Percentiles rank a stretch among this genome's conserved stretches.
These are phyloP conservation scores for Acaromyces ingoldii DNA, from an alignment of 1,284 basidiomycete genomes.

Conservation along the genomic window DNA sequence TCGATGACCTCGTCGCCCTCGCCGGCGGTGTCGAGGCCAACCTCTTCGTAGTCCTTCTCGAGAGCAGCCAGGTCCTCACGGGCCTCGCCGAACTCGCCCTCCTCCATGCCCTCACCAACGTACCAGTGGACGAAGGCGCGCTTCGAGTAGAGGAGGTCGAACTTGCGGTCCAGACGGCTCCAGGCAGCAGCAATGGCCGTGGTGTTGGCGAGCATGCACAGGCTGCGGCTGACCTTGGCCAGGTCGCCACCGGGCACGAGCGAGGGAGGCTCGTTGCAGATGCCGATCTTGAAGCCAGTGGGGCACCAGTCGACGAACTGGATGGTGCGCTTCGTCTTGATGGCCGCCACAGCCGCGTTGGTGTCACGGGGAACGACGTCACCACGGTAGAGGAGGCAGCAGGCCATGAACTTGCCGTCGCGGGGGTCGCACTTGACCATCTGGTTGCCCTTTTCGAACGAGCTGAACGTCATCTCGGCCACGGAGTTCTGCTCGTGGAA, in stretches of 20 bases:
- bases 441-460: conserved; percentile 96
- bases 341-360: conserved; percentile 83
- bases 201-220: conserved; percentile 96
- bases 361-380: conserved; percentile 97
- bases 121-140: conserved; percentile 57
- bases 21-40: conserved; percentile 83
- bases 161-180: conserved; percentile 96
- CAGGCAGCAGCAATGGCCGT: conserved; percentile 92
- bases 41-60: conserved; percentile 66
- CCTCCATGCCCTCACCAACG: conserved; percentile 97
- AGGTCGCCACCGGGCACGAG: conserved; percentile 82
- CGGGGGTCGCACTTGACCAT: conserved; percentile 64
- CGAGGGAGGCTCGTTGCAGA: conserved; percentile 92
- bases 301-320: conserved; percentile 97
- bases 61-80: conserved; percentile 94
- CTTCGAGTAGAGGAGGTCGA: conserved; percentile 73
- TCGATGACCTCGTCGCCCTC: conserved; percentile 60
- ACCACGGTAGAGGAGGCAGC: conserved; percentile 64
- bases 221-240: conserved; percentile 84
- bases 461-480: conserved; percentile 95
- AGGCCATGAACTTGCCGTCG: conserved; percentile 76
- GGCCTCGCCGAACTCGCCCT: conserved; percentile 96
- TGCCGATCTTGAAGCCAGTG: conserved; percentile 90
- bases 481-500: conserved; percentile 97
- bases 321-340: conserved; percentile 76